A percentile compares a stretch with the other conserved stretches of the same genome.
Conservation (phyloP, 2,329 filamentous ascomycete species). For the Colletotrichum sp. region DNA sequence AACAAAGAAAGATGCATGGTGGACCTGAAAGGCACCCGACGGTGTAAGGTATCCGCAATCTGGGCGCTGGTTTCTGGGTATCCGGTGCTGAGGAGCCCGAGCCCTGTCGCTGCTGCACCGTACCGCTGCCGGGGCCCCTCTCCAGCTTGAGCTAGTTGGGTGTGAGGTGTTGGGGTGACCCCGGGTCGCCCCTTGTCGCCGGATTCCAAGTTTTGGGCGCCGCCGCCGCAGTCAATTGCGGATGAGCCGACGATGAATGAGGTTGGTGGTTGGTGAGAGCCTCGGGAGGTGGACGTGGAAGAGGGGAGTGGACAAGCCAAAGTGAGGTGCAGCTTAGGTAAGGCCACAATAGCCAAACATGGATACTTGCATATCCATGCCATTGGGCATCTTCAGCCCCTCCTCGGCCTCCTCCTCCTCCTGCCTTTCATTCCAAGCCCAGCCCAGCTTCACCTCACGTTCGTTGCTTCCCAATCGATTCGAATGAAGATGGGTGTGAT, state of each 20-base stretch:
- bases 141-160: neutral
- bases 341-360: neutral
- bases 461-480: neutral
- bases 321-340: neutral
- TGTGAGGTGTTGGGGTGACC: neutral
- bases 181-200: neutral
- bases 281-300: neutral
- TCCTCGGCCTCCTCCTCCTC: neutral
- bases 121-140: conserved; percentile 11
- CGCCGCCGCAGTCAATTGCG: neutral
- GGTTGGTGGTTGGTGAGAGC: neutral
- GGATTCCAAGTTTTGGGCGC: neutral
- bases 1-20: neutral
- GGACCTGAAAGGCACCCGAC: neutral
- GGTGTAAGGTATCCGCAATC: neutral
- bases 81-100: conserved; percentile 7
- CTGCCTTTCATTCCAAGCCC: neutral
- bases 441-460: neutral
- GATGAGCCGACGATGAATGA: neutral
- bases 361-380: neutral
- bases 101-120: conserved; percentile 5
- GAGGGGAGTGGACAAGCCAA: neutral
- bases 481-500: neutral
- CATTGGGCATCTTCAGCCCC: neutral
- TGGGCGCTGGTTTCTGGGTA: conserved; percentile 17